Base-by-base conservation (phyloP, 2,329 filamentous ascomycete species). In the Hypoxylon rubiginosum region DNA sequence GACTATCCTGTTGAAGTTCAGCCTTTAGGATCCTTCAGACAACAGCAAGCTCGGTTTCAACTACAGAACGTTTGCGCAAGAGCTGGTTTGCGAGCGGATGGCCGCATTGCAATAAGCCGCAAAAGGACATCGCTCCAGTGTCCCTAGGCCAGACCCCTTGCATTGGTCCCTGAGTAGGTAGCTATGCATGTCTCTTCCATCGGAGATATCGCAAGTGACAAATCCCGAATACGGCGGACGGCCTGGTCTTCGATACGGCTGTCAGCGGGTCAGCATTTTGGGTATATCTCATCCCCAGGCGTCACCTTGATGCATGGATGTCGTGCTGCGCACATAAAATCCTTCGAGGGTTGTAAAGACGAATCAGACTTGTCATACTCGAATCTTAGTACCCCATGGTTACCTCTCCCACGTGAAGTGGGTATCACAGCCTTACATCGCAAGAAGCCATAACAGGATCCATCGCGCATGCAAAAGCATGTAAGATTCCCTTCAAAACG, bases 341-440 rank as follows among this genome's bases (percentile, higher is more conserved):
- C 67, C 67, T 69, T 69, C 59, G 28, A 51, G 43, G 58, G n/a
- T 19, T 53, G 53, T 43, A 21, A 4, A 46, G 45, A 41, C 57
- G 28, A 61, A 64, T 59, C 49, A 62, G 58, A 56, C 56, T 43
- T 53, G 48, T 56, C 63, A 56, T 30, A 41, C 41, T 21, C 28
- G 39, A 21, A 67, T 36, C 50, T 51, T 57, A 32, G 60, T 45
- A 6, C 21, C 19, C 19, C 30, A 43, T 43, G 39, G 39, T 43
- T 66, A 64, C 54, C 41, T 59, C 45, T 26, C 61, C 66, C 66
- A 68, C 64, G 67, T 67, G 67, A 69, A 62, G 63, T 64, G 43
- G 57, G 64, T 67, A 59, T 58, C 51, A 66, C 68, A 70, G 68
- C 68, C 68, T 56, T 70, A 70, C 50, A 49, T 36, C 54, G 50